Evolutionary conservation across 2,329 filamentous ascomycete genomes (phyloP), one percentile per base, ranked within the genome.

Genomic region (Beauveria medogensis): DNA sequence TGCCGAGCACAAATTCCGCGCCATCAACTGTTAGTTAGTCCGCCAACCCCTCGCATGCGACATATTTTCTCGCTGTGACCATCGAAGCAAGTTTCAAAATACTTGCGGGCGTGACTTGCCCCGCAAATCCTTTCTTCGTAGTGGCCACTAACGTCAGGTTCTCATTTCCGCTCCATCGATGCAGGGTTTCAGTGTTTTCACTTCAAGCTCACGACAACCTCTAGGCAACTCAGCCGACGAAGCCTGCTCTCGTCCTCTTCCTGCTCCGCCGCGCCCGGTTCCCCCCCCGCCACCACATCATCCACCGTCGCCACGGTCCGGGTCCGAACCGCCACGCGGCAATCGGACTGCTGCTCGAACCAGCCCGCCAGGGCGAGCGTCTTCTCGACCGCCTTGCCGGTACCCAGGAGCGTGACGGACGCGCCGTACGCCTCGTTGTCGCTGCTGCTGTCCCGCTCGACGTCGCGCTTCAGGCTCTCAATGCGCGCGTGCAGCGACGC

Each of bases 261-360:
- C 1, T 69, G 63, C 7, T 63, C 65, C 47, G 60, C 14, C 28
- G 61, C 61, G 57, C 59, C 66, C 62, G 61, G 18, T 8, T 12
- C 44, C 8, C 5, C 18, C 41, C 7, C 41, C 41, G 18, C 3
- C 18, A 20, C 26, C 34, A 91, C 74, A 70, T 91, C 88, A 68
- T 92, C 88, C 50, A 91, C 78, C 2, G 85, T 82, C n/a, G 78
- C 78, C 18, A 88, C 77, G 55, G 81, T 89, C 61, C 82, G 80
- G 51, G 87, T 90, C 69, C 79, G 76, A 56, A 90, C 68, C 66
- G 77, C 74, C 1, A 91, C 84, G 5, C 72, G 69, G 64, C 83
- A 86, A 63, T 84, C 83, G 14, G 72, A 75, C 71, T 87, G 80
- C 59, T 82, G 78, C 71, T 84, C 80, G 65, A 91, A 90, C 77